Conservation (phyloP, 495 filamentous ascomycete genomes). For the Geoglossum glabrum region DNA sequence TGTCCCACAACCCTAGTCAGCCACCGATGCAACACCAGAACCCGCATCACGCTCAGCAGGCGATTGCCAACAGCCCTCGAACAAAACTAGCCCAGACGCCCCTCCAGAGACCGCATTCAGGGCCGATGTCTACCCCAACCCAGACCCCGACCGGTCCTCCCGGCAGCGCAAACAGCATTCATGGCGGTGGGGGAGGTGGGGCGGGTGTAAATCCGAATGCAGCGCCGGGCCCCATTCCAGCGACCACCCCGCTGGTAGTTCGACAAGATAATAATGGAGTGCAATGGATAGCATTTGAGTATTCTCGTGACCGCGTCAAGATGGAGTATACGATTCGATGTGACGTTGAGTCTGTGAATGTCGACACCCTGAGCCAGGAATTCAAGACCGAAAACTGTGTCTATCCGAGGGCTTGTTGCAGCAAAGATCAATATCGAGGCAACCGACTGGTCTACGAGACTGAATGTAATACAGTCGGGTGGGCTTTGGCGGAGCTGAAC, state of each 20-base stretch:
- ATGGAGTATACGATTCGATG: constrained; percentile 99
- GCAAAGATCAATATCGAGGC: constrained; percentile 86
- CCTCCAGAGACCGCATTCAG: constrained; percentile 35
- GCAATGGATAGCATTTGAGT: constrained; percentile 98
- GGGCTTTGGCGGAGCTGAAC: constrained; percentile 88
- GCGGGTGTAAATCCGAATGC: constrained; percentile 47
- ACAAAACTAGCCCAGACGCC: constrained; percentile 17
- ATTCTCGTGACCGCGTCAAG: constrained; percentile 92
- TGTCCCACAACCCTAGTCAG: constrained; percentile 45
- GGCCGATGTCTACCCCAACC: constrained; percentile 24
- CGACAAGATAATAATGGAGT: constrained; percentile 91
- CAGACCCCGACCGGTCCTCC: constrained; percentile 30
- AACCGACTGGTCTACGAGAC: constrained; percentile 93
- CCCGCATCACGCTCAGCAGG: constrained; percentile 18
- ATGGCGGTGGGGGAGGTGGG: constrained; percentile 8
- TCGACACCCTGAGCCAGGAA: constrained; percentile 61
- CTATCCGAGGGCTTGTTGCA: constrained; percentile 85
- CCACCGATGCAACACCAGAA: constrained; percentile 35
- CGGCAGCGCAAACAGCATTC: constrained; percentile 31
- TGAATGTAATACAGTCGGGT: constrained; percentile 95
- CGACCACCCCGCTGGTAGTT: constrained; percentile 86
- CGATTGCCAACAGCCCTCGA: constrained; percentile 22
- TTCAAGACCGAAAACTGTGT: constrained; percentile 98
- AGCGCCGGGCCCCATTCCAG: constrained; percentile 95
- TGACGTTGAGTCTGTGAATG: constrained; percentile 90